Percentiles rank a stretch among this genome's conserved stretches.
Conservation (phyloP, 176 grass and related monocot genomes). For the Thalia dealbata region DNA sequence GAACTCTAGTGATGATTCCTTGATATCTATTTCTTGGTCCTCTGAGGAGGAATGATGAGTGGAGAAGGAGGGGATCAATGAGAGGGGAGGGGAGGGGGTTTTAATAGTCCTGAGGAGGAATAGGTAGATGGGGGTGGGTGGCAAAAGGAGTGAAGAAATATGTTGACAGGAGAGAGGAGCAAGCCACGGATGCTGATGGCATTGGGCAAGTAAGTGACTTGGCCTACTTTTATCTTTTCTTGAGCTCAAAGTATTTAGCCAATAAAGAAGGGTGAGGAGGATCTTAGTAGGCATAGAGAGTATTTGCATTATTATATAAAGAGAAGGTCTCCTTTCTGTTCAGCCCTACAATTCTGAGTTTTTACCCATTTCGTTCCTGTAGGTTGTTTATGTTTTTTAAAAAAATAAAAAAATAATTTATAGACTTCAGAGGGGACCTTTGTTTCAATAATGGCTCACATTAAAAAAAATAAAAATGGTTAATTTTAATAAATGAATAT, state of each 20-base stretch:
- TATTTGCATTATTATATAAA: not conserved
- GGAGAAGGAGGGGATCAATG: conserved; percentile 6
- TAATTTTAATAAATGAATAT: too few relatives aligned
- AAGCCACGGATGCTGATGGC: conserved; percentile 4
- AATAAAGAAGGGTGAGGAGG: conserved; percentile 18
- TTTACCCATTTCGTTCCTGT: too few relatives aligned
- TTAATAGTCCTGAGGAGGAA: conserved; percentile 34
- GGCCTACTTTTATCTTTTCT: not conserved
- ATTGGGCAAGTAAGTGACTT: not conserved
- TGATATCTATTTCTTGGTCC: conserved; percentile 8
- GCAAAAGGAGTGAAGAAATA: conserved; percentile 13
- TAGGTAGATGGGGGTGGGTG: not conserved
- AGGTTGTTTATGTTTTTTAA: too few relatives aligned
- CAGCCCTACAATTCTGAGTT: too few relatives aligned
- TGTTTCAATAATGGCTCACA: too few relatives aligned
- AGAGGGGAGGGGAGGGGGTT: conserved; percentile 10
- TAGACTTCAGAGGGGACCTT: too few relatives aligned
- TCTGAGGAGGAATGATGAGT: conserved; percentile 7
- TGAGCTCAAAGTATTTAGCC: conserved; percentile 8
- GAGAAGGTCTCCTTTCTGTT: not conserved
- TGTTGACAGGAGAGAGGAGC: conserved; percentile 8
- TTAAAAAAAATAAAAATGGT: too few relatives aligned
- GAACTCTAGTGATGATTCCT: conserved; percentile 1
- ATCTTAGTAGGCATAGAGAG: conserved; percentile 12
- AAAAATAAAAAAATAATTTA: too few relatives aligned